phyloP scores from a whole-genome alignment of 768 basidiomycete genomes.

The Leccinellum rugosiceps region DNA sequence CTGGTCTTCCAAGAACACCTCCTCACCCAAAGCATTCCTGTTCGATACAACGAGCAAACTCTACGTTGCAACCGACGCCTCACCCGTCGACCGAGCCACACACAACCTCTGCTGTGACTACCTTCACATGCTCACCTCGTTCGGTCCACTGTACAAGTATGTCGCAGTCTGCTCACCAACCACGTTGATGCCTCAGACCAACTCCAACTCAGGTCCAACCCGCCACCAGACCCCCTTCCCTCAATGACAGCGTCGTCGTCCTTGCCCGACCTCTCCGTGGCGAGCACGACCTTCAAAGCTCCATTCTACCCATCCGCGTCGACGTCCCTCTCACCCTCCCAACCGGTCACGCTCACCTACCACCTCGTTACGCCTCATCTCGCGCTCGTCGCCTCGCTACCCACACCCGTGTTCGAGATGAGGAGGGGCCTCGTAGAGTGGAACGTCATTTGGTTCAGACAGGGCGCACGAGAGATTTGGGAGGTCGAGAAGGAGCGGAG shows the following conservation, averaged over 20 bases:
- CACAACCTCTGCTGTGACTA: slow-evolving; percentile 92
- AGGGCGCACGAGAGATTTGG: slow-evolving; percentile 80
- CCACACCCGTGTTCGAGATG: slow-evolving; percentile 68
- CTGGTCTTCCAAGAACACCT: slow-evolving; percentile 62
- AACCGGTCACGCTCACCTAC: slow-evolving; percentile 75
- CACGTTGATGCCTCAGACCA: background rate
- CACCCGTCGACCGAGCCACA: slow-evolving; percentile 85
- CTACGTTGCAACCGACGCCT: slow-evolving; percentile 92
- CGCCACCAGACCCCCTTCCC: slow-evolving; percentile 1
- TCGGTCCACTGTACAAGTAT: slow-evolving; percentile 84
- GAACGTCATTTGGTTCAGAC: slow-evolving; percentile 83
- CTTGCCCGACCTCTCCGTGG: background rate
- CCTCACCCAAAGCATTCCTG: slow-evolving; percentile 90
- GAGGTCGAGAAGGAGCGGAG: slow-evolving; percentile 61
- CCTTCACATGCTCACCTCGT: slow-evolving; percentile 80
- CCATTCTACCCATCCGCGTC: slow-evolving; percentile 70
- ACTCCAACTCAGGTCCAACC: slow-evolving; percentile 19
- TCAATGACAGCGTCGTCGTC: background rate
- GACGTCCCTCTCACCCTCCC: slow-evolving; percentile 54
- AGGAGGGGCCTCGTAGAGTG: slow-evolving; percentile 78
- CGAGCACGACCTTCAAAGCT: slow-evolving; percentile 33
- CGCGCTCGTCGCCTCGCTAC: slow-evolving; percentile 68
- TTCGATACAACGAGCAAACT: slow-evolving; percentile 84
- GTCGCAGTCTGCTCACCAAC: slow-evolving; percentile 2
- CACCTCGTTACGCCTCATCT: slow-evolving; percentile 75